Evolutionary conservation across 768 basidiomycete species (phyloP).

Genomic region (Rubroboletus pulcherrimus): DNA sequence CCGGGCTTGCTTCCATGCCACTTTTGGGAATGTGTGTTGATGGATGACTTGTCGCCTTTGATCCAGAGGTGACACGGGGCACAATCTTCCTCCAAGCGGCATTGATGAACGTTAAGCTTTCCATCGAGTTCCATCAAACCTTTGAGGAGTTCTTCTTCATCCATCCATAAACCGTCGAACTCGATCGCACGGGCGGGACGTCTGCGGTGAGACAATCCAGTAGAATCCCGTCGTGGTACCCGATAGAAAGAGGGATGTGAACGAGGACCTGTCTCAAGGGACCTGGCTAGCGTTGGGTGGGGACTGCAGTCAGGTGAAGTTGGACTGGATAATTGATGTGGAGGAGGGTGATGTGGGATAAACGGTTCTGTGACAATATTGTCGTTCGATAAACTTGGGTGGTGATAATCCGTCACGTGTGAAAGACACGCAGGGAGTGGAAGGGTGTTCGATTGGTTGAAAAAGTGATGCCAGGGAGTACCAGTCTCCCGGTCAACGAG

Average conservation of each 20-base stretch:
- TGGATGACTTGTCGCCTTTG: conserved; percentile 11
- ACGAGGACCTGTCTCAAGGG: too few relatives aligned
- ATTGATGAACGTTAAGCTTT: conserved; percentile 6
- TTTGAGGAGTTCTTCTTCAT: conserved; percentile 11
- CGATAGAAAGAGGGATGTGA: neutral
- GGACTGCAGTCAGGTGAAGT: neutral
- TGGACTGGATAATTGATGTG: neutral
- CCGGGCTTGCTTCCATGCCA: conserved; percentile 14
- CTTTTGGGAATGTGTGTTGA: conserved; percentile 14
- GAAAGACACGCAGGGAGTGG: neutral
- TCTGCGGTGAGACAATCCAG: neutral
- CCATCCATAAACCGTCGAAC: conserved; percentile 7
- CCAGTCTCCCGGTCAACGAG: neutral
- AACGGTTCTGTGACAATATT: neutral
- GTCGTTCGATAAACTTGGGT: neutral
- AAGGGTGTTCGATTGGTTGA: neutral
- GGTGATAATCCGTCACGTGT: too few relatives aligned
- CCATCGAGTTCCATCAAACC: neutral
- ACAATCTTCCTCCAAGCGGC: conserved; percentile 9
- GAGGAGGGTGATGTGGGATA: too few relatives aligned
- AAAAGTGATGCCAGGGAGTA: neutral
- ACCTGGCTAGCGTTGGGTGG: neutral
- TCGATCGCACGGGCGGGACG: conserved; percentile 2
- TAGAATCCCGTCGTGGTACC: neutral
- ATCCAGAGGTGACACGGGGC: conserved; percentile 15